Percentiles rank a stretch among this genome's conserved stretches.
Evolutionary conservation across 768 basidiomycete species (phyloP).

Genomic region (Suillus tomentosus): DNA sequence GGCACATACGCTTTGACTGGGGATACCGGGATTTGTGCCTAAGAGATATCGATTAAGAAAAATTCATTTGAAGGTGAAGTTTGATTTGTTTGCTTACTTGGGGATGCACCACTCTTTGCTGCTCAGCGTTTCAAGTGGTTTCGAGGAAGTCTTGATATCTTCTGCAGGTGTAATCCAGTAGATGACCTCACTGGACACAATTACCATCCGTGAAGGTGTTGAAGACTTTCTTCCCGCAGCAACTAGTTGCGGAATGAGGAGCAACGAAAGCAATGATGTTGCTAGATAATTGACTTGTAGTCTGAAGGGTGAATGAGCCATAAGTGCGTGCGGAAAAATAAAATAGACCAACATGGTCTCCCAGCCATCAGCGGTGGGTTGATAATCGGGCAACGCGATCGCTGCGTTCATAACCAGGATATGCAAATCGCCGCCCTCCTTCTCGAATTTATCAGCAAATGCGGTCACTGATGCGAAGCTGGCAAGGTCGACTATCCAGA

Average conservation of each 20-base stretch:
- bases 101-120: slow-evolving; percentile 22
- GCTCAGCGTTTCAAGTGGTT: slow-evolving; percentile 29
- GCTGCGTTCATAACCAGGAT: slow-evolving; percentile 50
- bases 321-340: background rate
- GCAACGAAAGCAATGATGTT: slow-evolving; percentile 32
- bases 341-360: slow-evolving; percentile 39
- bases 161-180: slow-evolving; percentile 20
- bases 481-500: too few relatives aligned
- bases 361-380: slow-evolving; percentile 45
- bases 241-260: slow-evolving; percentile 34
- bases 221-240: slow-evolving; percentile 28
- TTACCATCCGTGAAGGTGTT: slow-evolving; percentile 29
- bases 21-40: slow-evolving; percentile 26
- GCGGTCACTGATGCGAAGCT: too few relatives aligned
- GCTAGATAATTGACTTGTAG: slow-evolving; percentile 39
- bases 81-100: slow-evolving; percentile 16
- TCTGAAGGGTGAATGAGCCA: slow-evolving; percentile 15
- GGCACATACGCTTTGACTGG: slow-evolving; percentile 29
- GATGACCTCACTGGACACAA: slow-evolving; percentile 34
- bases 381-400: slow-evolving; percentile 15
- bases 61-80: too few relatives aligned
- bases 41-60: too few relatives aligned
- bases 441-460: slow-evolving; percentile 26
- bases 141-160: slow-evolving; percentile 22
- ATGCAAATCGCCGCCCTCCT: slow-evolving; percentile 22